A percentile compares a stretch with the other conserved stretches of the same genome.
phyloP scores from a whole-genome alignment of 2,329 filamentous ascomycete genomes.

The Aureobasidium zeae region DNA sequence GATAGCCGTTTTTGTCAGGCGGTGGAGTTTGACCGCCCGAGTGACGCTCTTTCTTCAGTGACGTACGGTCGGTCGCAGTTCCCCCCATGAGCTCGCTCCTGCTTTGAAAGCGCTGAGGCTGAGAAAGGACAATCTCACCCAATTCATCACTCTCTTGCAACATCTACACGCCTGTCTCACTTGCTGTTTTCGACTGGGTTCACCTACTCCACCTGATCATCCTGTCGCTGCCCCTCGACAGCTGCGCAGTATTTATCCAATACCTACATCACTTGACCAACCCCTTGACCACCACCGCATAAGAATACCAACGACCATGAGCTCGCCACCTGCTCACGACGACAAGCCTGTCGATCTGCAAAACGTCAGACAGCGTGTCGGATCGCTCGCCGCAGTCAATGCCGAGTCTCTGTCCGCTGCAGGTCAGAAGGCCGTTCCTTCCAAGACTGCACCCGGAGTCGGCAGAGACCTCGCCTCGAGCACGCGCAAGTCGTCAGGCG shows the following conservation, averaged over 20 bases:
- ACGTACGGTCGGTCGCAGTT: too few species aligned
- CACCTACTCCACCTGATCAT: conserved; percentile 6
- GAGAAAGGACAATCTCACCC: not conserved
- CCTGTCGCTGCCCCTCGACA: conserved; percentile 11
- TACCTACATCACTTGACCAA: not conserved
- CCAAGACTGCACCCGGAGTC: not conserved
- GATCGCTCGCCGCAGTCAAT: conserved; percentile 6
- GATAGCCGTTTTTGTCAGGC: too few species aligned
- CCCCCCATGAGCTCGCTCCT: too few species aligned
- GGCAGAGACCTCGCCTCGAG: not conserved
- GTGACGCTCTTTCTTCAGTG: too few species aligned
- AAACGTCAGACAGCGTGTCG: conserved; percentile 4
- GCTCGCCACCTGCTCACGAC: conserved; percentile 8
- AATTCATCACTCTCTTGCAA: not conserved
- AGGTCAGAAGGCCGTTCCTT: not conserved
- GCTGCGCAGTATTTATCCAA: conserved; percentile 6
- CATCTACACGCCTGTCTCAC: not conserved
- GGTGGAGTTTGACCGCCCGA: too few species aligned
- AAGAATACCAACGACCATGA: not conserved
- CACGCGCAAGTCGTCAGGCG: conserved; percentile 19
- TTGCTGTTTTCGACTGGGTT: not conserved
- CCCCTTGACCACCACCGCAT: not conserved
- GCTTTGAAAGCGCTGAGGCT: conserved; percentile 8
- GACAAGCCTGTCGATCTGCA: too few species aligned
- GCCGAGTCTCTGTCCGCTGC: conserved; percentile 1